Conservation (phyloP, 768 basidiomycete genomes). For the Termitomyces sp. region DNA sequence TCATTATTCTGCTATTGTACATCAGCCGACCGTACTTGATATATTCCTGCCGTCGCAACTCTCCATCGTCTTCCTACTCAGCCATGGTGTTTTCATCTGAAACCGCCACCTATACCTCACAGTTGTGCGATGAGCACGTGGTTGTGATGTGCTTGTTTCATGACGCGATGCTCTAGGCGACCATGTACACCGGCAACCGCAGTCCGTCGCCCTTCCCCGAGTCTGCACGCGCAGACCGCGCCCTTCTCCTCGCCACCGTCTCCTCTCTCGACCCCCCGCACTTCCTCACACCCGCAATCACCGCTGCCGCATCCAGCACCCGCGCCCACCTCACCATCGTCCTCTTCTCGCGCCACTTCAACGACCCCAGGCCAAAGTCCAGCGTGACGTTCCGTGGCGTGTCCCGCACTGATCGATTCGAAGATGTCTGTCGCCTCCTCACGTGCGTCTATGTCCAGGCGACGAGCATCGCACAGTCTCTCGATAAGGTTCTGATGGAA, state of each 20-base stretch:
- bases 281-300: constrained; percentile 51
- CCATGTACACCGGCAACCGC: constrained; percentile 9
- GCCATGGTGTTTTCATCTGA: no score
- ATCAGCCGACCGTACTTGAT: neutral
- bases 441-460: constrained; percentile 84
- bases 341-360: constrained; percentile 60
- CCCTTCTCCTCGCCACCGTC: constrained; percentile 52
- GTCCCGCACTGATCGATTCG: constrained; percentile 48
- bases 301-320: constrained; percentile 42
- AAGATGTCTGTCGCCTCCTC: constrained; percentile 67
- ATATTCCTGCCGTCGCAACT: neutral
- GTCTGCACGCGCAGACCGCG: constrained; percentile 19
- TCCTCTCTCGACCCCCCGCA: constrained; percentile 44
- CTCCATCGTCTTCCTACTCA: neutral
- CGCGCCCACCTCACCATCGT: constrained; percentile 51
- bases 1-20: neutral
- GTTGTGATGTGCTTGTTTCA: constrained; percentile 8
- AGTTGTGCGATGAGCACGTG: neutral
- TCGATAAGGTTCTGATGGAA: constrained; percentile 66
- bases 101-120: neutral
- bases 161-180: neutral
- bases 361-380: constrained; percentile 18
- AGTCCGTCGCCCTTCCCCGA: constrained; percentile 16
- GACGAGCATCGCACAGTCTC: constrained; percentile 64
- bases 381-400: constrained; percentile 17